Percentiles rank a stretch among this genome's conserved stretches.
Evolutionary conservation across 2,329 filamentous ascomycete species (phyloP).

Genomic region (Mariannaea sp.): DNA sequence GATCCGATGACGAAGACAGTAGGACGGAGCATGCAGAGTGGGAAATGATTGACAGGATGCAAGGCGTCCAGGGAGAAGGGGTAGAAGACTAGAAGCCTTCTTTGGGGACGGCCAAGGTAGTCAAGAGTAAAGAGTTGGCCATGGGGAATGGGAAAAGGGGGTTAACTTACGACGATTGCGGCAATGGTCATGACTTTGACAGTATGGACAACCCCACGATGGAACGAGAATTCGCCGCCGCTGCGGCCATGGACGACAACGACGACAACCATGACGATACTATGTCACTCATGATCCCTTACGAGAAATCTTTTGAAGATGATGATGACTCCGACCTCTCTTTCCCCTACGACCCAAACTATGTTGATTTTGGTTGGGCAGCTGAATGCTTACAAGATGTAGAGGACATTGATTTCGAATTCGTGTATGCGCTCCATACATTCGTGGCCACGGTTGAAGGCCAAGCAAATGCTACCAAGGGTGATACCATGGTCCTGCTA

Average conservation of each 20-base stretch:
- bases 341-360: conserved; percentile 61
- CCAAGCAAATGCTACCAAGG: conserved; percentile 97
- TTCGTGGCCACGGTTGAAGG: conserved; percentile 98
- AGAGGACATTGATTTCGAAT: conserved; percentile 99
- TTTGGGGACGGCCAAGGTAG: conserved; percentile 8
- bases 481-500: conserved; percentile 96
- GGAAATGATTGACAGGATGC: conserved; percentile 4
- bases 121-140: background rate
- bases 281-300: conserved; percentile 49
- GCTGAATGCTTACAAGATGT: conserved; percentile 83
- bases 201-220: conserved; percentile 16
- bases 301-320: conserved; percentile 51
- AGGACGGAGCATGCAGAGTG: background rate
- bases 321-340: conserved; percentile 68
- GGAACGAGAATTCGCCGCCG: conserved; percentile 40
- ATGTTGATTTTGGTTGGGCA: conserved; percentile 74
- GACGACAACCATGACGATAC: conserved; percentile 36
- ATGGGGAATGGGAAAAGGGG: conserved; percentile 6
- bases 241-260: conserved; percentile 24
- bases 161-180: conserved; percentile 26
- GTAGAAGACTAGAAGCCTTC: conserved; percentile 29
- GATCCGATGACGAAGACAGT: conserved; percentile 12
- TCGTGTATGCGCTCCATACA: conserved; percentile 96
- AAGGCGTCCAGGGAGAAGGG: background rate
- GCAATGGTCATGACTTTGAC: conserved; percentile 17